These are phyloP conservation scores for Cytospora piceicola DNA, from an alignment of 2,329 filamentous ascomycete genomes.

Conservation along the genomic window DNA sequence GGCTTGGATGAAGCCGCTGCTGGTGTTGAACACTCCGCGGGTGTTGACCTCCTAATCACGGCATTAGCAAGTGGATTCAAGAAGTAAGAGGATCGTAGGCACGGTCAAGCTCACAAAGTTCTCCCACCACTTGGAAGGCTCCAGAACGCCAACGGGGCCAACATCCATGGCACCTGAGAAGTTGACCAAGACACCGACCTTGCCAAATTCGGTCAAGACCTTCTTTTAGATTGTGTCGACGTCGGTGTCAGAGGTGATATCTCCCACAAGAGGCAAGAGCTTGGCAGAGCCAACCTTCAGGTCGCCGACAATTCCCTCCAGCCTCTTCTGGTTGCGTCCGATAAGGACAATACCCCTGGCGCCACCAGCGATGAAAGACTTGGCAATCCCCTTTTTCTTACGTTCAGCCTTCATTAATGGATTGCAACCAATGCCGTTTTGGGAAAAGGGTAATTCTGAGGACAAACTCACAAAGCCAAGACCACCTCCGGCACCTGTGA, in stretches of 20 bases:
- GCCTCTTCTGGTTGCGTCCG: constrained; percentile 33
- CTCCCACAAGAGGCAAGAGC: neutral
- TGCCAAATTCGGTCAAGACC: constrained; percentile 33
- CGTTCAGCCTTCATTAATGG: too few species aligned
- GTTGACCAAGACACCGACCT: constrained; percentile 36
- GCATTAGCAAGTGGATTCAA: constrained; percentile 5
- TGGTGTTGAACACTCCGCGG: constrained; percentile 34
- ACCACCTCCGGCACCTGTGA: constrained; percentile 37
- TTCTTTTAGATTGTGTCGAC: constrained; percentile 31
- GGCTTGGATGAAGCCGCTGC: constrained; percentile 34
- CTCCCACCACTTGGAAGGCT: constrained; percentile 32
- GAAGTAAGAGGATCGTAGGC: neutral
- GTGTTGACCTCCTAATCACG: constrained; percentile 36
- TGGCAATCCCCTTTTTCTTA: constrained; percentile 33
- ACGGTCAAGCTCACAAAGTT: constrained; percentile 22
- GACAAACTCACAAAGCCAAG: constrained; percentile 37
- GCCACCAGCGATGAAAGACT: constrained; percentile 35
- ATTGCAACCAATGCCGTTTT: neutral
- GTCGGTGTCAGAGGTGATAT: neutral
- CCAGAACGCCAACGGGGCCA: constrained; percentile 28
- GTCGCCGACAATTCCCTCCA: constrained; percentile 12
- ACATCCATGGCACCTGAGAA: constrained; percentile 31
- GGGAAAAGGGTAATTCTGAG: too few species aligned
- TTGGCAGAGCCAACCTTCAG: neutral
- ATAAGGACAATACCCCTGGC: constrained; percentile 39